Evolutionary conservation across 2,329 filamentous ascomycete genomes (phyloP), one percentile per base, ranked within the genome.

Genomic region (Paracorniculantispora psalliotae): DNA sequence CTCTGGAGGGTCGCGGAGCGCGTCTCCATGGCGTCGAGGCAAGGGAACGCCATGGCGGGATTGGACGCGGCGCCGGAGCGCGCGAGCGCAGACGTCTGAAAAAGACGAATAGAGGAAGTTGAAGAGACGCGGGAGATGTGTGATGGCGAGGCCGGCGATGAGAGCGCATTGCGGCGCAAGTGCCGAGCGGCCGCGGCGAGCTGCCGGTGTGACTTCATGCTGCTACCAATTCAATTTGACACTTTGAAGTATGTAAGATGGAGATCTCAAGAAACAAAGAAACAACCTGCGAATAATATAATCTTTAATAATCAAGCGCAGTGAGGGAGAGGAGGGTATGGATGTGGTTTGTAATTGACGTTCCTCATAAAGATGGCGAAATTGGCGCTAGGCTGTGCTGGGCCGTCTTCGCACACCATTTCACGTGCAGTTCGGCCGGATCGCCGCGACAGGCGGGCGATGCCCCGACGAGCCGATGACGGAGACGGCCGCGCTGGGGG

Each of bases 11-110:
- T 88, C 5, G 89, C 89, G 0, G 93, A 91, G 63, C 88, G 87
- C 37, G 82, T 83, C 69, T 96, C 92, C 59, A 92, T 79, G 2
- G 89, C 91, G 69, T 96, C 92, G 48, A 96, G 87, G 69, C 92
- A 96, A 3, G 92, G 92, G 67, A 96, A 96, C 0, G 89, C 86
- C 80, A 96, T 89, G 64, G 91, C 88, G 3, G 91, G 90, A 69
- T 96, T 96, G 4, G 89, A 90, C 1, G 84, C 81, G 48, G 69
- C 67, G 33, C 70, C 71, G 19, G 73, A 69, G 43, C 63, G 63
- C 25, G 69, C 61, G 25, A 17, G 17, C 10, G 55, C 51, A 12
- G 53, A 26, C 33, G 26, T 35, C 17, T 59, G 50, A 37, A 60
- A 21, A 21, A 21, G 25, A n/a, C 60, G 35, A 54, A n/a, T 7